phyloP scores from a whole-genome alignment of 2,329 filamentous ascomycete genomes.

The Epichloe festucae region DNA sequence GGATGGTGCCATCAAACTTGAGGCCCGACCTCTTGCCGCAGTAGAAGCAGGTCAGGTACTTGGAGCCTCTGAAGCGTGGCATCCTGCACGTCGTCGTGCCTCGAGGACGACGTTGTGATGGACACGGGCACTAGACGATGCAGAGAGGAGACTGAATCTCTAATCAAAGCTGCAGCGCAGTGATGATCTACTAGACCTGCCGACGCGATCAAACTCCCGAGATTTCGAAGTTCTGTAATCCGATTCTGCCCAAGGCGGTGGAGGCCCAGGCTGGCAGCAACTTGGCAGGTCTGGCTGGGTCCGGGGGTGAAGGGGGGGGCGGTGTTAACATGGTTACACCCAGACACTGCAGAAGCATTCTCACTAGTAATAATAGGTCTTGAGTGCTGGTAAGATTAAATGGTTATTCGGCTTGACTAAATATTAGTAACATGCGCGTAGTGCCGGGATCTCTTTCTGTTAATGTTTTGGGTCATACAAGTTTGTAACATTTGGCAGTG shows the following conservation, averaged over 20 bases:
- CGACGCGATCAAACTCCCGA: neutral
- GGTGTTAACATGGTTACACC: too few species aligned
- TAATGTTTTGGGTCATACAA: too few species aligned
- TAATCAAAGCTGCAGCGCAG: neutral
- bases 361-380: too few species aligned
- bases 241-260: constrained; percentile 3
- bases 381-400: too few species aligned
- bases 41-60: constrained; percentile 63
- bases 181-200: neutral
- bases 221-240: neutral
- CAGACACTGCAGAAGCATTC: too few species aligned
- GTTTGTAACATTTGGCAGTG: too few species aligned
- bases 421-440: too few species aligned
- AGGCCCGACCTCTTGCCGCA: constrained; percentile 58
- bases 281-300: neutral
- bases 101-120: constrained; percentile 1
- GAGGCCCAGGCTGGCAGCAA: neutral
- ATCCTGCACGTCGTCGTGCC: constrained; percentile 19
- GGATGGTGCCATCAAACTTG: constrained; percentile 42
- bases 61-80: constrained; percentile 28
- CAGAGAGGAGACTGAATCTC: neutral
- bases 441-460: too few species aligned
- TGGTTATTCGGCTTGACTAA: too few species aligned
- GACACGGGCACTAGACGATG: neutral
- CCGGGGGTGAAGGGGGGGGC: too few species aligned